phyloP scores from a whole-genome alignment of 345 rosid genomes.

The Odontarrhena argentea region DNA sequence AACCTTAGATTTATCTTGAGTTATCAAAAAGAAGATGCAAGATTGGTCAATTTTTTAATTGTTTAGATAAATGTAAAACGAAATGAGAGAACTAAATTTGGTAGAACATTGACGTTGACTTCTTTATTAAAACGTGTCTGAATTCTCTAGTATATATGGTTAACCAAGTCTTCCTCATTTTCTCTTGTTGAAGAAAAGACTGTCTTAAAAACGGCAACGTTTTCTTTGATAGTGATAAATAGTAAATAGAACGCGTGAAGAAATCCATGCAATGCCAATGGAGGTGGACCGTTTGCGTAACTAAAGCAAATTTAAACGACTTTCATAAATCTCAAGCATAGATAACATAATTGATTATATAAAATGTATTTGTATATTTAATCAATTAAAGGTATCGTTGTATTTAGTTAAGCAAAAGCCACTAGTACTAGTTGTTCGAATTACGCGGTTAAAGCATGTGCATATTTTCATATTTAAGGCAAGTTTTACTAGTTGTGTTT shows the following conservation, averaged over 20 bases:
- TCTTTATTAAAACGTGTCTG: slow-evolving; percentile 10
- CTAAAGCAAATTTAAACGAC: slow-evolving; percentile 14
- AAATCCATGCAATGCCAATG: slow-evolving; percentile 19
- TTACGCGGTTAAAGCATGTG: slow-evolving; percentile 36
- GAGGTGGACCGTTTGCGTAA: slow-evolving; percentile 36
- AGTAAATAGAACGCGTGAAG: slow-evolving; percentile 37
- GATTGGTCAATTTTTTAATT: not conserved
- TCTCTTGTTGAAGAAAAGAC: not conserved
- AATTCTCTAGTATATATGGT: not conserved
- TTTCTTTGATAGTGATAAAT: not conserved
- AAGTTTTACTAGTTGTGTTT: slow-evolving; percentile 24
- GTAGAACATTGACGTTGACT: slow-evolving; percentile 24
- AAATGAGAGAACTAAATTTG: not conserved
- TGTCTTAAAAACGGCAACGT: not conserved
- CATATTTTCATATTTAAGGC: slow-evolving; percentile 20
- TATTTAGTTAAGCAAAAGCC: slow-evolving; percentile 25
- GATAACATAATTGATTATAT: not conserved
- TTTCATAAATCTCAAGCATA: slow-evolving; percentile 8
- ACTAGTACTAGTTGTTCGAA: slow-evolving; percentile 36
- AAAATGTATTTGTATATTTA: not conserved
- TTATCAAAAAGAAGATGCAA: no score
- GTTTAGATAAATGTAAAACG: not conserved
- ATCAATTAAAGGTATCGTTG: slow-evolving; percentile 1
- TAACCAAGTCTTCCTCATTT: not conserved
- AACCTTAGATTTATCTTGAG: no score